Percentiles rank a stretch among this genome's conserved stretches.
Evolutionary conservation across 192 early-diverging fungal species (phyloP).

Genomic region (Neocallimastix lanati): DNA sequence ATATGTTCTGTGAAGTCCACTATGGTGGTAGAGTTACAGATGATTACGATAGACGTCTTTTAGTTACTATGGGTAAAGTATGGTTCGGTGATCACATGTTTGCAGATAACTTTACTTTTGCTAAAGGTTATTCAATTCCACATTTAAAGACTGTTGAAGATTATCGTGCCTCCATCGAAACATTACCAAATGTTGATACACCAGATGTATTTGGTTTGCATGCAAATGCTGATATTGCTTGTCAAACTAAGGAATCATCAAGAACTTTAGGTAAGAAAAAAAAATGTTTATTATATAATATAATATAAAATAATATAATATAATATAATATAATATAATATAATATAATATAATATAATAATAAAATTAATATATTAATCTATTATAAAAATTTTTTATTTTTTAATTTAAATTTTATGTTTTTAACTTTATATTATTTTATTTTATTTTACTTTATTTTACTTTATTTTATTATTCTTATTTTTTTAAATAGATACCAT

Average conservation of each 20-base stretch:
- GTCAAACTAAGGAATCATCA: conserved; percentile 38
- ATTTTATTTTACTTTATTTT: no score
- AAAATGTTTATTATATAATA: no score
- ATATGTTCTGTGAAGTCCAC: conserved; percentile 52
- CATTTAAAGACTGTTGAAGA: conserved; percentile 42
- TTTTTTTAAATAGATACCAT: conserved; percentile 20
- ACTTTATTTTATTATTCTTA: no score
- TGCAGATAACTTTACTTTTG: conserved; percentile 35
- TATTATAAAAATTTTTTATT: no score
- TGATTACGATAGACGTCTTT: conserved; percentile 35
- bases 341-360: no score
- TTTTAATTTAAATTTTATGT: no score
- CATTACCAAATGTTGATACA: conserved; percentile 33
- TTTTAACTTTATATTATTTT: no score
- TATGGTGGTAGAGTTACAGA: conserved; percentile 47
- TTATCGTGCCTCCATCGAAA: conserved; percentile 34
- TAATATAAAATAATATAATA: no score
- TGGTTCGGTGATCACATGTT: conserved; percentile 58
- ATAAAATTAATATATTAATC: no score
- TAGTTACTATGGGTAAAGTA: conserved; percentile 39
- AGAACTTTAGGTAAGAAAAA: conserved; percentile 36
- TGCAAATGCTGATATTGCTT: conserved; percentile 45
- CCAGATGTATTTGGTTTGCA: conserved; percentile 49
- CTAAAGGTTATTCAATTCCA: conserved; percentile 46
- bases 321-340: no score